Percentiles rank a stretch among this genome's conserved stretches.
Conservation (phyloP, 495 filamentous ascomycete species). For the Parachaetomium inaequale region DNA sequence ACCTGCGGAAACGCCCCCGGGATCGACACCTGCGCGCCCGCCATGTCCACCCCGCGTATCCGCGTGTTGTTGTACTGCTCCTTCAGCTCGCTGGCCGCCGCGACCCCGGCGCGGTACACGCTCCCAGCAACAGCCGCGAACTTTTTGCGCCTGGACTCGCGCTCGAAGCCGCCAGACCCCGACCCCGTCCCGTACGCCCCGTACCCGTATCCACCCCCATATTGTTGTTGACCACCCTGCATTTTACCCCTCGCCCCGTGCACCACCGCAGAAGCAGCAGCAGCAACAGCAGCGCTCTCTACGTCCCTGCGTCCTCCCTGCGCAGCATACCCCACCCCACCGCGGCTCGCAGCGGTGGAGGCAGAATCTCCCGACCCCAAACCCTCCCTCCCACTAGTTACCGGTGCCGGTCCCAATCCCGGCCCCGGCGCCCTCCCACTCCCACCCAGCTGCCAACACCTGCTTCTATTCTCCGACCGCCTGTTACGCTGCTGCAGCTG, state of each 20-base stretch:
- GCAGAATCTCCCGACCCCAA: neutral
- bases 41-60: conserved; percentile 47
- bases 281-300: conserved; percentile 15
- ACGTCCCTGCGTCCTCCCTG: conserved; percentile 47
- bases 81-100: conserved; percentile 84
- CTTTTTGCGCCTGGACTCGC: conserved; percentile 70
- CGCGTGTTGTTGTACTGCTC: conserved; percentile 82
- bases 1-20: conserved; percentile 79
- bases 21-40: conserved; percentile 55
- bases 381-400: neutral
- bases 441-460: neutral
- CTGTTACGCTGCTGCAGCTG: neutral
- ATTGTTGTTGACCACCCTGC: conserved; percentile 33
- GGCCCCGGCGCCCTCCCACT: too few species aligned
- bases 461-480: neutral
- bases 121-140: conserved; percentile 56
- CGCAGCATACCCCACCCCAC: neutral
- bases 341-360: neutral
- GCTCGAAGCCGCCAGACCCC: conserved; percentile 39
- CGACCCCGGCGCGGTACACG: conserved; percentile 64
- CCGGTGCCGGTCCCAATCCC: neutral
- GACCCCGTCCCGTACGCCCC: conserved; percentile 25
- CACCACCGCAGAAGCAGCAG: neutral
- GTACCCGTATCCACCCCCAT: conserved; percentile 27
- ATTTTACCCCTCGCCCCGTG: neutral